These are phyloP conservation scores for Erythrobasidium yunnanense DNA, from an alignment of 768 basidiomycete genomes.

Conservation along the genomic window DNA sequence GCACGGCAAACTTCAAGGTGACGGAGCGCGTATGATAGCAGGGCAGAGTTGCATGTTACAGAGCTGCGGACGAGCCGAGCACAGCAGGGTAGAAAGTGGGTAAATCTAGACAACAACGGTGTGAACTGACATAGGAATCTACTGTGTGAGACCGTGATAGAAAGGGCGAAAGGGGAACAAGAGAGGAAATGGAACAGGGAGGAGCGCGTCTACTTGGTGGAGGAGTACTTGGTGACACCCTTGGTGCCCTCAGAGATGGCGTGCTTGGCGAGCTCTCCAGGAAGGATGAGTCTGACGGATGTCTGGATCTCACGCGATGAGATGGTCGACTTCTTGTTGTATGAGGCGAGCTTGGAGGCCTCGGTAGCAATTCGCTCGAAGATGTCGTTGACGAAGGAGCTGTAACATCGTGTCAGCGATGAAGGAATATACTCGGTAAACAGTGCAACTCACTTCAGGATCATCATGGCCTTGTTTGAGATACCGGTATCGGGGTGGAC, in stretches of 20 bases:
- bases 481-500: constrained; percentile 98
- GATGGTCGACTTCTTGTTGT: constrained; percentile 97
- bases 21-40: too few relatives aligned
- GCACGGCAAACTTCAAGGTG: too few relatives aligned
- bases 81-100: too few relatives aligned
- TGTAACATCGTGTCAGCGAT: background rate
- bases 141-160: too few relatives aligned
- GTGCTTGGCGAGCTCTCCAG: constrained; percentile 89
- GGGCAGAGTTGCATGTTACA: too few relatives aligned
- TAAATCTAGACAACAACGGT: too few relatives aligned
- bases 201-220: constrained; percentile 9
- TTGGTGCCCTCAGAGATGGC: constrained; percentile 91
- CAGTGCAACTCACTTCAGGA: constrained; percentile 49
- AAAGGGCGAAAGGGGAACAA: background rate
- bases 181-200: background rate
- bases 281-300: constrained; percentile 87
- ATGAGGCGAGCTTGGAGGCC: constrained; percentile 66
- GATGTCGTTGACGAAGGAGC: constrained; percentile 83
- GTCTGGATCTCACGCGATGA: constrained; percentile 98
- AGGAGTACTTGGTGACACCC: constrained; percentile 33
- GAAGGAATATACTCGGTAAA: background rate
- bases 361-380: constrained; percentile 68
- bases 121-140: too few relatives aligned
- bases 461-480: constrained; percentile 92
- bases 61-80: too few relatives aligned